These are phyloP conservation scores for Fraxinus baroniana DNA, from an alignment of 305 asterid genomes.

Conservation along the genomic window DNA sequence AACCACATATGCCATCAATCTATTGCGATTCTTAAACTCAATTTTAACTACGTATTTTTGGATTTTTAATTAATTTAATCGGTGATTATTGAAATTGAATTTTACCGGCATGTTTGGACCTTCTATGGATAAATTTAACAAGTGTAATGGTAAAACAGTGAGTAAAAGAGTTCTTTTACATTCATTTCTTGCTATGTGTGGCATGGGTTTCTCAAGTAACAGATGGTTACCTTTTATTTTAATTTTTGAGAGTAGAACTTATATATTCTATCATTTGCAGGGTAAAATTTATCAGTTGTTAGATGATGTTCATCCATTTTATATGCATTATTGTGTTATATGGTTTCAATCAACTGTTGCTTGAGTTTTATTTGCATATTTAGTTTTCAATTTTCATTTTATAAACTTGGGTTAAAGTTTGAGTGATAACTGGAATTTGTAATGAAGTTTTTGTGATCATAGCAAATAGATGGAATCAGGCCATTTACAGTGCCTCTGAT, in stretches of 20 bases:
- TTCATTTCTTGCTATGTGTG: neutral
- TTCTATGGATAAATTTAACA: too few relatives aligned
- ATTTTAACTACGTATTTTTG: too few relatives aligned
- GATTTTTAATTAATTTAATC: too few relatives aligned
- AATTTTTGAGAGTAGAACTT: neutral
- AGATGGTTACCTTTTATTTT: too few relatives aligned
- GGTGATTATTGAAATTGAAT: too few relatives aligned
- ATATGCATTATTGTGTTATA: neutral
- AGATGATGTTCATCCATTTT: neutral
- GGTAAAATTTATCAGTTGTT: slow-evolving; percentile 1
- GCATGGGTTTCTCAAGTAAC: neutral
- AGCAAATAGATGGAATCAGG: slow-evolving; percentile 83
- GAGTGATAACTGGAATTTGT: slow-evolving; percentile 12
- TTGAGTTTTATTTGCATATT: neutral
- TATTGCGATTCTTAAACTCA: too few relatives aligned
- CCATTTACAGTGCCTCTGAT: slow-evolving; percentile 94
- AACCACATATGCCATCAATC: too few relatives aligned
- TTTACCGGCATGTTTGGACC: too few relatives aligned
- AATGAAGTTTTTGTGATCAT: slow-evolving; percentile 29
- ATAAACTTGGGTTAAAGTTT: slow-evolving; percentile 1
- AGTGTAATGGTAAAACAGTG: too few relatives aligned
- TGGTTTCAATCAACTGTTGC: neutral
- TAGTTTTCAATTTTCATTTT: neutral
- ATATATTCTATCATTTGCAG: neutral
- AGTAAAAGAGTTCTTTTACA: neutral